Evolutionary conservation across 352 stramenopile species (phyloP).

Genomic region (Pythium phragmiticola): DNA sequence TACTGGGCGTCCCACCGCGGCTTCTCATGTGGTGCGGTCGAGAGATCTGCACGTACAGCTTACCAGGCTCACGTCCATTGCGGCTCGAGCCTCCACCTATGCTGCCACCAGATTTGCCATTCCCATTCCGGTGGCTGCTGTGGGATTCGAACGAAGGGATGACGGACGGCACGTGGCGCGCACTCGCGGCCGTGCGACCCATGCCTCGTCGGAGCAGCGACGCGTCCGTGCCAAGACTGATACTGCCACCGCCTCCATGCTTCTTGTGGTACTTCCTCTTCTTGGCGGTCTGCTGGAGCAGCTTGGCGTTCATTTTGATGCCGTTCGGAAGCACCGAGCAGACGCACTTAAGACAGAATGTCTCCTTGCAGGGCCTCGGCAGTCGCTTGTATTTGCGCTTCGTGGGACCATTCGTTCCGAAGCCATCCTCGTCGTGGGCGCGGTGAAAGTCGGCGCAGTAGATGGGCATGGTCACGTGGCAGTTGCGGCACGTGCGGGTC

Average conservation of each 20-base stretch:
- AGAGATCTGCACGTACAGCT: constrained; percentile 24
- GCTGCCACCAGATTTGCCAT: neutral
- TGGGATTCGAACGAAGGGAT: constrained; percentile 1
- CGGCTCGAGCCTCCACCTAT: constrained; percentile 5
- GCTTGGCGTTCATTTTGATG: constrained; percentile 62
- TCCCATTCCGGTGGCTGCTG: constrained; percentile 2
- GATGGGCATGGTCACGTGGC: constrained; percentile 67
- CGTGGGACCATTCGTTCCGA: neutral
- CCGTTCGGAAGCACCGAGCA: constrained; percentile 61
- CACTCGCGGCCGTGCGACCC: constrained; percentile 11
- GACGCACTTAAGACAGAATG: constrained; percentile 72
- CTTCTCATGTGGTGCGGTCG: constrained; percentile 11
- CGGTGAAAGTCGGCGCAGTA: constrained; percentile 71
- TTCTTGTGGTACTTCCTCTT: constrained; percentile 48
- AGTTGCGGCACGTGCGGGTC: constrained; percentile 60
- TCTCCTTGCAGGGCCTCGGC: constrained; percentile 58
- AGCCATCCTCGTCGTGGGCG: constrained; percentile 27
- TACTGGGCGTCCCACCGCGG: neutral
- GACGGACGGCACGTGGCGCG: constrained; percentile 7
- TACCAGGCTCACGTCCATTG: constrained; percentile 8
- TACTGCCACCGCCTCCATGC: constrained; percentile 12
- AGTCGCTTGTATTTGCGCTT: constrained; percentile 14
- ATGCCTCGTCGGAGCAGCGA: constrained; percentile 20
- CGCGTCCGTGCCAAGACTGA: constrained; percentile 24
- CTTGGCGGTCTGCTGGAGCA: constrained; percentile 52